A percentile compares a stretch with the other conserved stretches of the same genome.
These are phyloP conservation scores for Zymoseptoria passerinii DNA, from an alignment of 2,329 filamentous ascomycete genomes.

Conservation along the genomic window DNA sequence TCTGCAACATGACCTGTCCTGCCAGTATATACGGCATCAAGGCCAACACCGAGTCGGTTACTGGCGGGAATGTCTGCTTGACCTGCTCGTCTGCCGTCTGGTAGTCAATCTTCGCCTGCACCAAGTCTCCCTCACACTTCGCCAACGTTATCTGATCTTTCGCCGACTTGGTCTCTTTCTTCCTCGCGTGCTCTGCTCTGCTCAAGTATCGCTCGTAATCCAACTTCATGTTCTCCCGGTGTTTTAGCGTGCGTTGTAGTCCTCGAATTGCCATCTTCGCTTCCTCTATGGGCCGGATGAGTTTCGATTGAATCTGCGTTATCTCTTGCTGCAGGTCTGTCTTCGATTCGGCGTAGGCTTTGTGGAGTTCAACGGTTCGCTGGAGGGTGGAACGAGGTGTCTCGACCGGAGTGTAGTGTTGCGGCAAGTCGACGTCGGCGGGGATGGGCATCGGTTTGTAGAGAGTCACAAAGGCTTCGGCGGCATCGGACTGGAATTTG, in stretches of 20 bases:
- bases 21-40: conserved; percentile 65
- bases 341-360: conserved; percentile 62
- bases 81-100: conserved; percentile 67
- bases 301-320: conserved; percentile 57
- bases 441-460: conserved; percentile 70
- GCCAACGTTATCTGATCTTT: conserved; percentile 64
- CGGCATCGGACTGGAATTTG: conserved; percentile 57
- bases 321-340: conserved; percentile 65
- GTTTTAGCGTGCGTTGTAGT: conserved; percentile 76
- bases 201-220: conserved; percentile 74
- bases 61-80: conserved; percentile 59
- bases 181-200: conserved; percentile 59
- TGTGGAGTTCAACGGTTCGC: conserved; percentile 56
- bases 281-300: conserved; percentile 61
- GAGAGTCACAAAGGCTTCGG: conserved; percentile 60
- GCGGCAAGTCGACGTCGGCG: conserved; percentile 46
- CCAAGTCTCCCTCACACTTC: conserved; percentile 64
- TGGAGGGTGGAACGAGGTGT: conserved; percentile 58
- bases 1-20: conserved; percentile 67
- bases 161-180: conserved; percentile 61
- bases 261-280: conserved; percentile 62
- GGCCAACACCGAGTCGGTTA: conserved; percentile 62
- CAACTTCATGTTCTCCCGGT: conserved; percentile 70
- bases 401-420: conserved; percentile 45
- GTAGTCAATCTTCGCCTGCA: conserved; percentile 59